These are phyloP conservation scores for Trichoderma oligosporum DNA, from an alignment of 2,329 filamentous ascomycete species.

Conservation along the genomic window DNA sequence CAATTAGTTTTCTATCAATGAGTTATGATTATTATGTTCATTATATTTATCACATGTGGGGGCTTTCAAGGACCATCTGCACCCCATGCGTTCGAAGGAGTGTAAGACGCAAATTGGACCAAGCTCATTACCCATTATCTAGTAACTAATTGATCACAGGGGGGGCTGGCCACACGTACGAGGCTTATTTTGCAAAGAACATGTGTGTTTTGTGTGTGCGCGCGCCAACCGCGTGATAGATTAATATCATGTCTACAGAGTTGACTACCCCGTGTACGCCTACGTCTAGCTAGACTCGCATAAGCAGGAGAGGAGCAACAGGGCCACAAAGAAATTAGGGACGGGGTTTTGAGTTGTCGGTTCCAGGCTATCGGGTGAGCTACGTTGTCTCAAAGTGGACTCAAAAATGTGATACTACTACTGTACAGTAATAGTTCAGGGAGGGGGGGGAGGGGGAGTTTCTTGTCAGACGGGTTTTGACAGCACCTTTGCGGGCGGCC, in stretches of 20 bases:
- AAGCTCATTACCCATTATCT: background rate
- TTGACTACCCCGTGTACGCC: no score
- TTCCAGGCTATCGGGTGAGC: conserved; percentile 8
- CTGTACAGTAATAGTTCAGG: background rate
- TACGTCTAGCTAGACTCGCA: background rate
- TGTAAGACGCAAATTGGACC: background rate
- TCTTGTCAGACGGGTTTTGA: conserved; percentile 1
- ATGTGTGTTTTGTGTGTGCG: background rate
- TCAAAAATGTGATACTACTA: background rate
- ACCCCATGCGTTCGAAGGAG: background rate
- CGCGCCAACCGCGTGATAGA: background rate
- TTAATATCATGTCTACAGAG: no score
- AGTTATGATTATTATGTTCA: background rate
- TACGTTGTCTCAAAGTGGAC: background rate
- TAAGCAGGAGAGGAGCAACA: background rate
- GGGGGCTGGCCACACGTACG: background rate
- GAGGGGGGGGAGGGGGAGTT: background rate
- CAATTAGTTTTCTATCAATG: background rate
- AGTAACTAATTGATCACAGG: no score
- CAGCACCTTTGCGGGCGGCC: background rate
- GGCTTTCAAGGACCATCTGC: background rate
- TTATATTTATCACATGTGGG: background rate
- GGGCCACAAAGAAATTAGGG: background rate
- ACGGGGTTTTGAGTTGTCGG: background rate
- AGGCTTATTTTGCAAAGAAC: background rate